Base-by-base conservation (phyloP, 805 yeast species). In the Starmerella asiatica region DNA sequence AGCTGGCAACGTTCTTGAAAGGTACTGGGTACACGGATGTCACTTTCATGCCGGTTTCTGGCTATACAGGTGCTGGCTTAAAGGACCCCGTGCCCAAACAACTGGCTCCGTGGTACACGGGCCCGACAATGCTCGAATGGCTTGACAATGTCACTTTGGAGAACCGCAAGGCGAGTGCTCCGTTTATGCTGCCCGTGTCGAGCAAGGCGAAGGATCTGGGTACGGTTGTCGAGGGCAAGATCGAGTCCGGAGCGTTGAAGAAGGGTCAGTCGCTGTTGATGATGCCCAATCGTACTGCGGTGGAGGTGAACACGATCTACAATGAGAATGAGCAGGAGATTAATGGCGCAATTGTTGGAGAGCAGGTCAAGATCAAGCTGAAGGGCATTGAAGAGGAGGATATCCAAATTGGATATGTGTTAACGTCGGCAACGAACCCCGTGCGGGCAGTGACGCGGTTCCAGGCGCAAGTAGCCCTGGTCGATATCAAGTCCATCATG, bases 311-410 rank as follows among this genome's bases (percentile, higher is more conserved):
- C 46, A 72, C 86, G 37, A 80, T 91, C 53, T 91, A 73, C 66
- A 86, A 86, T 56, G 99, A 91, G 69, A 82, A 94, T 29, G 99
- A 91, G 67, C 80, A 73, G 51, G 99, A 91, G 66, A 85, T 88
- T 45, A 83, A 76, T 32, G 67, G 77, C 49, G 97, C 96, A 18
- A 72, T 69, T 58, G 80, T 93, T 65, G 99, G 99, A 62, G 99
- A 91, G 63, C 99, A 91, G 67, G 94, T 91, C 43, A 78, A 91
- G 68, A 67, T 91, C 56, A 83, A 80, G 69, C 65, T 91, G 53
- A 88, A 79, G 67, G 96, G 96, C 61, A 77, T 91, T 42, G 98
- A 91, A 61, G 98, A 91, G 67, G 98, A 93, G 63, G 97, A 91
- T 52, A 75, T 91, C 43, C 75, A 81, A 46, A 73, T 77, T 40